These are phyloP conservation scores for Plasmodium gaboni DNA, from an alignment of 169 alveolate species.

Conservation along the genomic window DNA sequence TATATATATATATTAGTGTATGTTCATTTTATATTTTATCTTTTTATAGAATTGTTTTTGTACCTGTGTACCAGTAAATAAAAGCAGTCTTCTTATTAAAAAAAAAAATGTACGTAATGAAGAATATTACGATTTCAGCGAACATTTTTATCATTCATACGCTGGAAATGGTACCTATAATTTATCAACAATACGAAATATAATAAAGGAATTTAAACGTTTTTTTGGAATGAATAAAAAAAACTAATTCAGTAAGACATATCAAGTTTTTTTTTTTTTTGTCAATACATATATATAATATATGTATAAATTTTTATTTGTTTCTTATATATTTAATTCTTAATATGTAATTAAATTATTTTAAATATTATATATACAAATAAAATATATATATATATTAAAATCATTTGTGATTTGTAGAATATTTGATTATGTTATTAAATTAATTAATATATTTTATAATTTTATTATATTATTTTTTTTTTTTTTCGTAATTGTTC, in stretches of 20 bases:
- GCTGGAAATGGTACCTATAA: conserved; percentile 62
- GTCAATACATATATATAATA: neutral
- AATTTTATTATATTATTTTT: too few species aligned
- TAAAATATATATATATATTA: too few species aligned
- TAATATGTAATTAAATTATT: neutral
- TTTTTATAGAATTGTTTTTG: conserved; percentile 30
- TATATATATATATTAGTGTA: neutral
- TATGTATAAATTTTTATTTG: neutral
- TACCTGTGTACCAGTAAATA: conserved; percentile 56
- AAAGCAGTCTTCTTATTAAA: conserved; percentile 23
- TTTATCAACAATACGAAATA: conserved; percentile 23
- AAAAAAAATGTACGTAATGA: conserved; percentile 20
- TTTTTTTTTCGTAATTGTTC: too few species aligned
- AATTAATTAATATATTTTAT: too few species aligned
- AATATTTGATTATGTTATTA: too few species aligned
- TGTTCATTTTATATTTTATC: neutral
- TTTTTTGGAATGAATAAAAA: conserved; percentile 13
- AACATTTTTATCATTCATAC: conserved; percentile 67
- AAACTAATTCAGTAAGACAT: conserved; percentile 5
- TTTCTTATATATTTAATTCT: neutral
- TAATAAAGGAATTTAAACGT: conserved; percentile 17
- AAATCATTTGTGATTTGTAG: too few species aligned
- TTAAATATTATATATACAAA: neutral
- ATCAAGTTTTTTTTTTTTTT: neutral
- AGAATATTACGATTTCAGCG: conserved; percentile 49